These are phyloP conservation scores for Boechera stricta DNA, from an alignment of 345 rosid genomes.

Conservation along the genomic window DNA sequence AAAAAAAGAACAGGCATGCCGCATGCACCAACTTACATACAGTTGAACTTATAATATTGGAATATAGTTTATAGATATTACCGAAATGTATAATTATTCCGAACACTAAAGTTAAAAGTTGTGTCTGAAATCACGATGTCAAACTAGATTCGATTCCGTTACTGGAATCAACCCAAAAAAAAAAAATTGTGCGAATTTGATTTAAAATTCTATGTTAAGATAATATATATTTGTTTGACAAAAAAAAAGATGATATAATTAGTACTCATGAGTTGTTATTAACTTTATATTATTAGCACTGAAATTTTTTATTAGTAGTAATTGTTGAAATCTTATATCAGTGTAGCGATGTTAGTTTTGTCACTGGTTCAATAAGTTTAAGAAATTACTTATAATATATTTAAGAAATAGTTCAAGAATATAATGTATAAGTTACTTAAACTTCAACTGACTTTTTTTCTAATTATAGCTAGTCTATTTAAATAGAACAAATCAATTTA, in stretches of 20 bases:
- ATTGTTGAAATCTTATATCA: not conserved
- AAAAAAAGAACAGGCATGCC: slow-evolving; percentile 28
- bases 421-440: too few species aligned
- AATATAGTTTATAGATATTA: slow-evolving; percentile 13
- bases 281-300: not conserved
- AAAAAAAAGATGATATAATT: not conserved
- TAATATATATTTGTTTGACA: not conserved
- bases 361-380: not conserved
- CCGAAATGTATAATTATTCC: slow-evolving; percentile 34
- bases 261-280: slow-evolving; percentile 6
- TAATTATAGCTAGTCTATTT: not conserved
- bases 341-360: too few species aligned
- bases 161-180: slow-evolving; percentile 3
- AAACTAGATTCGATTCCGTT: slow-evolving; percentile 41
- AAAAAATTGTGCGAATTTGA: not conserved
- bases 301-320: not conserved
- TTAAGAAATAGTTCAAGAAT: not conserved
- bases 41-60: not conserved
- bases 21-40: slow-evolving; percentile 39
- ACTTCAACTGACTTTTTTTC: too few species aligned
- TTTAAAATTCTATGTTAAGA: not conserved
- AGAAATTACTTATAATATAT: too few species aligned
- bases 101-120: slow-evolving; percentile 44
- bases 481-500: not conserved
- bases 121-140: slow-evolving; percentile 38